Evolutionary conservation across 2,329 filamentous ascomycete species (phyloP), one percentile per base, ranked within the genome.

Genomic region (Colletotrichum echinochloae): DNA sequence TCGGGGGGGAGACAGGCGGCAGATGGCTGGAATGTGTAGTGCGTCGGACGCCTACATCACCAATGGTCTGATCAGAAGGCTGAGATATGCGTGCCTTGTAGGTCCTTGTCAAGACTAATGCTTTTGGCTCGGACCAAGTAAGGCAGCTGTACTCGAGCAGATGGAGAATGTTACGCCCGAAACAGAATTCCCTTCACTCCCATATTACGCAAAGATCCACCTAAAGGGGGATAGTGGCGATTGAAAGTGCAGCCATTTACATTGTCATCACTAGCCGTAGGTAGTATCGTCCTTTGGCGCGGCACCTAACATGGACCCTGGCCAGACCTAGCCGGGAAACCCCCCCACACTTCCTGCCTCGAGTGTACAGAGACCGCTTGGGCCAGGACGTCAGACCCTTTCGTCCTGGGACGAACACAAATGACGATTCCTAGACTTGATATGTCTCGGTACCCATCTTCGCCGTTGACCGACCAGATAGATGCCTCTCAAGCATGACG

Each of bases 191-290:
- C n/a, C 30, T 26, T 9, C 14, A 26, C 18, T 28, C 35, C 39
- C n/a, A 39, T 12, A 14, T 56, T 8, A 26, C 54, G 23, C 3
- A 56, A 11, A 28, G n/a, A n/a, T 18, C n/a, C 20, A 20, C 9
- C 33, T 18, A 23, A 20, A 23, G 8, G 18, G 51, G 48, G 11
- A n/a, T n/a, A n/a, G n/a, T n/a, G 20, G 30, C 9, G 12, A 7
- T 37, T 11, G 11, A 46, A 61, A 44, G 48, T 23, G n/a, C 28
- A 28, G 63, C 49, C 63, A n/a, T 52, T 51, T 56, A 30, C 18
- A 52, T 61, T 67, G 56, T 49, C 54, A 56, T 62, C 41, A 60
- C 59, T 37, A 61, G 55, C 48, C 62, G 49, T 35, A 41, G n/a
- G 54, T 30, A 46, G 60, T 30, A 60, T 48, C 54, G 35, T 60